Base-by-base conservation (phyloP, 306 rosid genomes). In the Lathyrus aphaca region DNA sequence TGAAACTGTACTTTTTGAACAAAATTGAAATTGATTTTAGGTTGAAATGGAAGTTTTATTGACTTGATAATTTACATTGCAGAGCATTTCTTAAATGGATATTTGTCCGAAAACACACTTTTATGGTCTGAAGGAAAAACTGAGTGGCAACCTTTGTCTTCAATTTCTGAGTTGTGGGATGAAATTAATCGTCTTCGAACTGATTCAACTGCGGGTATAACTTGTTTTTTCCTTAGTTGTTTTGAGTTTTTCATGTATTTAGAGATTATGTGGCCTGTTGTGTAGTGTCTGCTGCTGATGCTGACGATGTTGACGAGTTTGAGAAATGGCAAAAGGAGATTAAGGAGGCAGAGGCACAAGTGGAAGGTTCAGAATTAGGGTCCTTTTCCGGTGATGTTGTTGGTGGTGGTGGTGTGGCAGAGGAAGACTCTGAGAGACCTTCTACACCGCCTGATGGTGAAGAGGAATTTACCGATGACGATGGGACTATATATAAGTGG, bases 401-500 rank as follows among this genome's bases (percentile, higher is more conserved):
- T 25, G 76, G 23, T 10, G 74, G 50, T 43, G 74, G 50, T 43
- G 65, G 62, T 27, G 54, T 46, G 7, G 78, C 60, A 68, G 86
- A 73, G 60, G 88, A 43, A 39, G 88, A 87, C 49, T 37, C 39
- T 63, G 91, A 89, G 57, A 87, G 96, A 79, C 99, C 97, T 80
- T 84, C 80, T 0, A 89, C 96, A 0, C 97, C 99, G 16, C 97
- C 97, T 10, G 97, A 94, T 71, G 97, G 95, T 55, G 97, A 89
- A 82, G 89, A 94, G 73, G 99, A 94, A 63, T 94, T 94, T 83
- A 87, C 86, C 1, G 99, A 94, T 77, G 99, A 94, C 43, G 97
- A 94, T 67, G 99, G 99, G 73, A 91, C 97, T 60, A 77, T 44
- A 32, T 94, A 94, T 78, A 94, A 84, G 71, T 94, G 99, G 99